These are phyloP conservation scores for Globisporangium uncinulatum DNA, from an alignment of 352 stramenopile genomes.

Conservation along the genomic window DNA sequence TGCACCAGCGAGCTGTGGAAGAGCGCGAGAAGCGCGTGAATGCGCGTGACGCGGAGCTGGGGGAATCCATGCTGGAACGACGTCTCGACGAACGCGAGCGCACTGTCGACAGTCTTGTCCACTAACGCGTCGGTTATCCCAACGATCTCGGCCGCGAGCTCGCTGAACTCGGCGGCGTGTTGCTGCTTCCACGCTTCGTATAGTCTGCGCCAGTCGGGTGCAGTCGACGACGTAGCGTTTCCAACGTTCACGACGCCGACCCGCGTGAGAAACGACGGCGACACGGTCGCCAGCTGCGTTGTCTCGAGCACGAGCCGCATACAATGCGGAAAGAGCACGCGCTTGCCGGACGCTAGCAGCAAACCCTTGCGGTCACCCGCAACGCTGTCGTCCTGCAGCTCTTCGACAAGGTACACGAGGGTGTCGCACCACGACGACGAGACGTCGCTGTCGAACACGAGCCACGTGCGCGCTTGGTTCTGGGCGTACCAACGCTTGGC, in stretches of 20 bases:
- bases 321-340: slow-evolving; percentile 23
- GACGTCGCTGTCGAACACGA: slow-evolving; percentile 63
- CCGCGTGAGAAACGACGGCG: slow-evolving; percentile 46
- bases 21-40: slow-evolving; percentile 30
- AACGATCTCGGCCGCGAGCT: slow-evolving; percentile 30
- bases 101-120: slow-evolving; percentile 32
- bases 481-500: slow-evolving; percentile 26
- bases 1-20: slow-evolving; percentile 46
- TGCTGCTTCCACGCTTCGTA: slow-evolving; percentile 44
- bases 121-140: slow-evolving; percentile 31
- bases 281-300: slow-evolving; percentile 32
- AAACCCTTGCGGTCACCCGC: slow-evolving; percentile 21
- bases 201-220: slow-evolving; percentile 18
- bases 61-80: slow-evolving; percentile 29
- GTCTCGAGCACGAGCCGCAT: slow-evolving; percentile 54
- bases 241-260: slow-evolving; percentile 37
- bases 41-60: slow-evolving; percentile 11
- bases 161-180: slow-evolving; percentile 20
- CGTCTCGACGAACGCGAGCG: slow-evolving; percentile 31
- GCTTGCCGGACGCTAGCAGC: slow-evolving; percentile 30
- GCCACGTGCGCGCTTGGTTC: slow-evolving; percentile 36
- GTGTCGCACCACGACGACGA: slow-evolving; percentile 38
- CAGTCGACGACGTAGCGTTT: background rate
- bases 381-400: slow-evolving; percentile 10
- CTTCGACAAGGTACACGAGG: slow-evolving; percentile 30